Evolutionary conservation across 257 asterid genomes (phyloP).

Genomic region (Rhazya stricta): DNA sequence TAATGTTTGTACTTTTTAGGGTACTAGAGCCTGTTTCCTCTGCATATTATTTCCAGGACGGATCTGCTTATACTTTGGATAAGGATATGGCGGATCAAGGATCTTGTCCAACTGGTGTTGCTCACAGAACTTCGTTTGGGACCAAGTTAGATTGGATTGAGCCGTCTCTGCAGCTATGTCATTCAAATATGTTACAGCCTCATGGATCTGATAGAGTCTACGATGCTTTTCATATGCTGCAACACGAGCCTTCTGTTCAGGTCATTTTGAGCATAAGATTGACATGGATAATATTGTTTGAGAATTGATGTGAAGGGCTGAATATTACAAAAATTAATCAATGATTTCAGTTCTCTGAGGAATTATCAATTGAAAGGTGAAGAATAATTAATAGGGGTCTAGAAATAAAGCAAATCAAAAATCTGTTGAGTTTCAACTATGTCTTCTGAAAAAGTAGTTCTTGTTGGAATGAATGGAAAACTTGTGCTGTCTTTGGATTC

Average conservation of each 20-base stretch:
- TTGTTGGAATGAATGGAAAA: background rate
- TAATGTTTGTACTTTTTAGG: conserved; percentile 27
- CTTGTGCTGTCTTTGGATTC: background rate
- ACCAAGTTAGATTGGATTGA: conserved; percentile 53
- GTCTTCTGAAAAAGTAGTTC: background rate
- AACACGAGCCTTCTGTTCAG: conserved; percentile 65
- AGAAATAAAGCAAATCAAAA: background rate
- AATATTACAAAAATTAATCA: background rate
- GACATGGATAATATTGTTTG: background rate
- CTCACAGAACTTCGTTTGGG: conserved; percentile 20
- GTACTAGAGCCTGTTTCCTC: conserved; percentile 31
- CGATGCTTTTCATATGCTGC: conserved; percentile 56
- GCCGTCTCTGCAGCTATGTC: conserved; percentile 34
- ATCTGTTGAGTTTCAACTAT: background rate
- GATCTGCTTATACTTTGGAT: conserved; percentile 11
- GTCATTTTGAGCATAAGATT: conserved; percentile 21
- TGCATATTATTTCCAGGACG: conserved; percentile 4
- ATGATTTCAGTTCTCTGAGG: background rate
- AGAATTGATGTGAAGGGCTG: background rate
- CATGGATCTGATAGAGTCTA: conserved; percentile 38
- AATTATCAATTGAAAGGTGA: background rate
- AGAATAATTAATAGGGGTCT: background rate
- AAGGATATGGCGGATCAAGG: conserved; percentile 19
- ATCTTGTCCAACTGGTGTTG: conserved; percentile 19
- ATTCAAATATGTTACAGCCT: conserved; percentile 26